Base-by-base conservation (phyloP, 2,329 filamentous ascomycete species). In the Monosporascus sp. region DNA sequence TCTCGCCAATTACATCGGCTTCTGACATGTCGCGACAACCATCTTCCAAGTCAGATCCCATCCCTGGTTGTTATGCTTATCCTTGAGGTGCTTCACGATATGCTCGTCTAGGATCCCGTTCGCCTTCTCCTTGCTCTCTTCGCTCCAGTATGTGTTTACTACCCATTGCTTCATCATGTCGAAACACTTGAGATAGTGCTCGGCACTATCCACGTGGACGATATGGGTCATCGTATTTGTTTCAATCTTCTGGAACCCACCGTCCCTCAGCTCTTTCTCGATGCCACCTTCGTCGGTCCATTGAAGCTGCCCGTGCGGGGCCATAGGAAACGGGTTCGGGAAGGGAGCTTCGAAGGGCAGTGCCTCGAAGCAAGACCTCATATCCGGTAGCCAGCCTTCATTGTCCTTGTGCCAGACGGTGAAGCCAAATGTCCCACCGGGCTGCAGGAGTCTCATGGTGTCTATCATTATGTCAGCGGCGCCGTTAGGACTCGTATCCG, bases 251-350 rank as follows among this genome's bases (percentile, higher is more conserved):
- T 63, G 49, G n/a, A 78, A 68, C 0, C 74, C 72, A n/a, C 67
- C 58, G 3, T 57, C 56, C 19, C 50, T 52, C 1, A 79, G 63
- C 31, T 74, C 69, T 9, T 55, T 48, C 48, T 69, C 63, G 20
- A 78, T 55, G 68, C 74, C 76, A 3, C 64, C 64, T 3, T 69
- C 62, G 14, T 76, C 70, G 20, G 67, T 59, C 73, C 76, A 78
- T 27, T 68, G 59, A 2, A 70, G 68, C 49, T 71, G 70, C 1
- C 61, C 51, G 52, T 78, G 73, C 26, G 69, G 64, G 49, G 76
- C 72, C 71, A 75, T 70, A 0, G 67, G 64, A 22, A 73, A 43
- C 6, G 60, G 52, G 16, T 63, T 52, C 0, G 72, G 68, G 31
- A 72, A 66, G 5, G 73, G 70, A 0, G 73, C 69, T 0, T 70